Conservation (phyloP, 331 rosid species). For the Malus hybrid region DNA sequence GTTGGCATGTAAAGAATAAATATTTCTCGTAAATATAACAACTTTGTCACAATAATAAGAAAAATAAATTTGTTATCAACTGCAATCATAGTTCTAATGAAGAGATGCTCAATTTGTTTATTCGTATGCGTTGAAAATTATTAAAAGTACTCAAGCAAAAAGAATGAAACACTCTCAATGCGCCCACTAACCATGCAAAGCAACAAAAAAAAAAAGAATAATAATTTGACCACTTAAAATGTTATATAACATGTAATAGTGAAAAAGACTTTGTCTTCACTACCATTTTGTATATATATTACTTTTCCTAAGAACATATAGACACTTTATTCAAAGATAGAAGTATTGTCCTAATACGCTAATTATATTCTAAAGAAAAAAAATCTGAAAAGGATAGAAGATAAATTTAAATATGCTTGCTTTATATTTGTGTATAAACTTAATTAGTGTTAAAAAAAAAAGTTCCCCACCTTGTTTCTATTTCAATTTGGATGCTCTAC, state of each 20-base stretch:
- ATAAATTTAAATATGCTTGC: background rate
- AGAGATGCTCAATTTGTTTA: no score
- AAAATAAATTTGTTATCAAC: no score
- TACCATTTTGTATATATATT: background rate
- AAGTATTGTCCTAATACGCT: background rate
- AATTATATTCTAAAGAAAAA: background rate
- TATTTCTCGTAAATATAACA: no score
- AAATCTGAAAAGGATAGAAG: no score
- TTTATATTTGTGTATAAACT: background rate
- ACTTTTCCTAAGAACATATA: background rate
- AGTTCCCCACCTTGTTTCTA: background rate
- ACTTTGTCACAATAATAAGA: no score
- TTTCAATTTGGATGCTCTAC: no score
- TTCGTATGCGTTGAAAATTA: no score
- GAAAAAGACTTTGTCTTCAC: background rate
- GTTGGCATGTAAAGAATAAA: no score
- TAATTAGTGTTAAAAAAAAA: background rate
- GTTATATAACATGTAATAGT: background rate
- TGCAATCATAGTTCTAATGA: no score
- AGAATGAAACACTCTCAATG: background rate
- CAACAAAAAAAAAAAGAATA: no score
- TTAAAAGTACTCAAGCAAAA: background rate
- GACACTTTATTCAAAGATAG: background rate
- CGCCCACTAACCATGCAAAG: background rate
- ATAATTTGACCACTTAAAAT: background rate